phyloP scores from a whole-genome alignment of 176 grass and related monocot species.

The Microstegium vimineum region DNA sequence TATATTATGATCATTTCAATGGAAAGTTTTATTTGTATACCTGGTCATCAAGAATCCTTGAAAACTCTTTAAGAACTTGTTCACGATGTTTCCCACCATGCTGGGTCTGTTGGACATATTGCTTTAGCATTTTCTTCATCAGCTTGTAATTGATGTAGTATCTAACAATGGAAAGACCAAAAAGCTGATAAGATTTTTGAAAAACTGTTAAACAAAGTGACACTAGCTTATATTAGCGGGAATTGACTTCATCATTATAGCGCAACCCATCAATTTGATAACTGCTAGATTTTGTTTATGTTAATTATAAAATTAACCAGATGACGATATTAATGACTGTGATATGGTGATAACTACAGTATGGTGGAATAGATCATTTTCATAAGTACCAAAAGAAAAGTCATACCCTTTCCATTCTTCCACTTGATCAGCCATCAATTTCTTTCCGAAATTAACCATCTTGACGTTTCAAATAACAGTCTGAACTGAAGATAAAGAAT shows the following conservation, averaged over 20 bases:
- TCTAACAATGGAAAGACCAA: slow-evolving; percentile 37
- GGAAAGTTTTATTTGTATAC: slow-evolving; percentile 32
- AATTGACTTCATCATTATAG: too few species aligned
- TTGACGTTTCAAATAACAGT: slow-evolving; percentile 28
- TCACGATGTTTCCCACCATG: slow-evolving; percentile 62
- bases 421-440: slow-evolving; percentile 63
- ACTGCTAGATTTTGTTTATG: not conserved
- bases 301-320: not conserved
- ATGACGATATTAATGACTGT: not conserved
- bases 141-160: slow-evolving; percentile 97
- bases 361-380: not conserved
- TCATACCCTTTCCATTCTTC: slow-evolving; percentile 78
- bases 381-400: not conserved
- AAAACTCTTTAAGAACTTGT: slow-evolving; percentile 88
- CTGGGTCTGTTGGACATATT: slow-evolving; percentile 69
- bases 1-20: slow-evolving; percentile 17
- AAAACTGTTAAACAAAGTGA: not conserved
- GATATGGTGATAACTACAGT: not conserved
- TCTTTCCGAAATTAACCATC: slow-evolving; percentile 96
- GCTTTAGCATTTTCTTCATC: slow-evolving; percentile 96
- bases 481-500: not conserved
- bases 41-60: slow-evolving; percentile 91
- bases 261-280: too few species aligned
- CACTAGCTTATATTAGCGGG: not conserved
- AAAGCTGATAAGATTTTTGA: slow-evolving; percentile 3